Percentiles rank a stretch among this genome's conserved stretches.
These are phyloP conservation scores for Auricularia sp. DNA, from an alignment of 768 basidiomycete genomes.

Conservation along the genomic window DNA sequence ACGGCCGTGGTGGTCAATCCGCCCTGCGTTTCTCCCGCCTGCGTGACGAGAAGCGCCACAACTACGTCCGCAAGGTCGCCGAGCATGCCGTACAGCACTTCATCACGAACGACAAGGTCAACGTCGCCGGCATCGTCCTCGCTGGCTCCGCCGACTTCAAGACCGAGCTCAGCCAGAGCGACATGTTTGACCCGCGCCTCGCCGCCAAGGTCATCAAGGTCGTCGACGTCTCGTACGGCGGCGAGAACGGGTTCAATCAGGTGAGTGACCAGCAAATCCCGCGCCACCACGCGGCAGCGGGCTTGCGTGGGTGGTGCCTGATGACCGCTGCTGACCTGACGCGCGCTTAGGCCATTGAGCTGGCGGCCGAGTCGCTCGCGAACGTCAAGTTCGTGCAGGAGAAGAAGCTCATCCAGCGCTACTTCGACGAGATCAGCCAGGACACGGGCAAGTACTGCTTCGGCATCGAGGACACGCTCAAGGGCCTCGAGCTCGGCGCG, in stretches of 20 bases:
- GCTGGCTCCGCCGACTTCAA: conserved; percentile 99
- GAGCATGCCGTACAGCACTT: conserved; percentile 96
- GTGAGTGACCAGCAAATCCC: conserved; percentile 28
- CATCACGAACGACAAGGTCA: conserved; percentile 96
- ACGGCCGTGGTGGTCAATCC: conserved; percentile 99
- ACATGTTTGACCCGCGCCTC: conserved; percentile 89
- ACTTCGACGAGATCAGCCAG: conserved; percentile 98
- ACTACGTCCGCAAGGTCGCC: conserved; percentile 98
- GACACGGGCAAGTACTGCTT: conserved; percentile 96
- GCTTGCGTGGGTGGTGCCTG: not conserved
- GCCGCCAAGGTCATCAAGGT: conserved; percentile 91
- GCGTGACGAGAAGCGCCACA: conserved; percentile 98
- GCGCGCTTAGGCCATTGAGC: conserved; percentile 73
- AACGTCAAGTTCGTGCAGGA: conserved; percentile 99
- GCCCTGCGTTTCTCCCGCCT: conserved; percentile 99
- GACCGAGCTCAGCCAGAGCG: conserved; percentile 90
- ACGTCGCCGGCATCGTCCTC: conserved; percentile 89
- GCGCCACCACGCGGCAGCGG: too few species aligned
- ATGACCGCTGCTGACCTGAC: conserved; percentile 1
- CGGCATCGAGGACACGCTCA: conserved; percentile 93
- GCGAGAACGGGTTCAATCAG: conserved; percentile 99
- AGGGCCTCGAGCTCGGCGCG: conserved; percentile 90
- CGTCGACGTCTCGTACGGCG: conserved; percentile 97
- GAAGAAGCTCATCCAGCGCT: conserved; percentile 93
- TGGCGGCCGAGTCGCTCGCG: conserved; percentile 88